Evolutionary conservation across 83 land plant genomes (phyloP).

Genomic region (Picea abies): DNA sequence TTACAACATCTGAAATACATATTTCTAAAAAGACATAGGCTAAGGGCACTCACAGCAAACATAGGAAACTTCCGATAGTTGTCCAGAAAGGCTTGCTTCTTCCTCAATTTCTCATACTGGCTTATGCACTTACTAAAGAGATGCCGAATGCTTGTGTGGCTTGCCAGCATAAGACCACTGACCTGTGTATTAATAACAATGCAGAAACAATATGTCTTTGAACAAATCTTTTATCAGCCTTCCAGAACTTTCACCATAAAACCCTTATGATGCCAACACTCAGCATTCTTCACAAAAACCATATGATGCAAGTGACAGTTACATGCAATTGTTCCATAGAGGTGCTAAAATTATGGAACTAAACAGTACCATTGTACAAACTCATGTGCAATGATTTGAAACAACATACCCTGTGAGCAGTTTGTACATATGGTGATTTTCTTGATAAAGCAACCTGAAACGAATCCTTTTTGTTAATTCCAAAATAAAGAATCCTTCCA

Average conservation of each 20-base stretch:
- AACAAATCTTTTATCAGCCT: neutral
- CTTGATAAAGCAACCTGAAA: constrained; percentile 97
- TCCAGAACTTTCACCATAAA: neutral
- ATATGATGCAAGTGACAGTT: neutral
- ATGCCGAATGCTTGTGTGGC: constrained; percentile 98
- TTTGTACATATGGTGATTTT: constrained; percentile 98
- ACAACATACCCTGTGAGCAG: constrained; percentile 87
- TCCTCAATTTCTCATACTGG: constrained; percentile 97
- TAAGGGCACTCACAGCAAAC: constrained; percentile 86
- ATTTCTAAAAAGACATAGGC: too few relatives aligned
- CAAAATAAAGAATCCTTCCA: neutral
- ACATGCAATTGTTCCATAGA: constrained; percentile 6
- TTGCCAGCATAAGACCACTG: constrained; percentile 99
- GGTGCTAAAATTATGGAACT: neutral
- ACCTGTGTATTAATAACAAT: constrained; percentile 50
- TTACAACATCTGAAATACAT: too few relatives aligned
- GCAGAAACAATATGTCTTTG: neutral
- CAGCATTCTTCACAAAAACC: neutral
- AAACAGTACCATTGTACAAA: neutral
- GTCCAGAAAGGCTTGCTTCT: constrained; percentile 98
- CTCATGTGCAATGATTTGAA: neutral
- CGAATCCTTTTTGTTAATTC: constrained; percentile 12
- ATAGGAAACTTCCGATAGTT: constrained; percentile 98
- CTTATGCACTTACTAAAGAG: constrained; percentile 93
- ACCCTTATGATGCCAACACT: neutral